These are phyloP conservation scores for Alternaria triticimaculans DNA, from an alignment of 2,329 filamentous ascomycete genomes.

Conservation along the genomic window DNA sequence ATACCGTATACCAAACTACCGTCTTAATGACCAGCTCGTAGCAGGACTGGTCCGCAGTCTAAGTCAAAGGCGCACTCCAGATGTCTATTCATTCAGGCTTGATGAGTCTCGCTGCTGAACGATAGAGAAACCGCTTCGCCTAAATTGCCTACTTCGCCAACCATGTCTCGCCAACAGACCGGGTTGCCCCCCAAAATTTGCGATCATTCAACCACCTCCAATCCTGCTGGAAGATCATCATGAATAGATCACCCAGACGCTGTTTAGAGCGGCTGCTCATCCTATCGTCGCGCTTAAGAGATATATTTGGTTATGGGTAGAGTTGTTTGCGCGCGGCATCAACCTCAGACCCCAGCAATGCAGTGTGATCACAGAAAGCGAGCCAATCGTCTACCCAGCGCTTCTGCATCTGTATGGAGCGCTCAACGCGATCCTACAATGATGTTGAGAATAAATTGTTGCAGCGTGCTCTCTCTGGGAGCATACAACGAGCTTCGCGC, in stretches of 20 bases:
- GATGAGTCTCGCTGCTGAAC: background rate
- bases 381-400: slow-evolving; percentile 1
- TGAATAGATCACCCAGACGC: too few species aligned
- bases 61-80: too few species aligned
- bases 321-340: too few species aligned
- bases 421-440: background rate
- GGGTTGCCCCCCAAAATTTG: background rate
- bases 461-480: background rate
- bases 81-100: background rate
- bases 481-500: background rate
- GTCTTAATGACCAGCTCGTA: too few species aligned
- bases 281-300: background rate
- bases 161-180: background rate
- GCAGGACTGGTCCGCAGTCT: too few species aligned
- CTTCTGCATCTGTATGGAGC: background rate
- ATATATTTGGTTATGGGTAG: background rate
- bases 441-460: background rate
- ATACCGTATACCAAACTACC: too few species aligned
- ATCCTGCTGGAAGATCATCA: too few species aligned
- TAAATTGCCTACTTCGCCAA: too few species aligned
- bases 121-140: background rate
- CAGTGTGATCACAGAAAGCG: background rate
- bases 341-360: background rate
- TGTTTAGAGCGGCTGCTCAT: background rate
- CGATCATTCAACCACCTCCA: background rate